phyloP scores from a whole-genome alignment of 176 grass and related monocot species.

The Typha latifolia region DNA sequence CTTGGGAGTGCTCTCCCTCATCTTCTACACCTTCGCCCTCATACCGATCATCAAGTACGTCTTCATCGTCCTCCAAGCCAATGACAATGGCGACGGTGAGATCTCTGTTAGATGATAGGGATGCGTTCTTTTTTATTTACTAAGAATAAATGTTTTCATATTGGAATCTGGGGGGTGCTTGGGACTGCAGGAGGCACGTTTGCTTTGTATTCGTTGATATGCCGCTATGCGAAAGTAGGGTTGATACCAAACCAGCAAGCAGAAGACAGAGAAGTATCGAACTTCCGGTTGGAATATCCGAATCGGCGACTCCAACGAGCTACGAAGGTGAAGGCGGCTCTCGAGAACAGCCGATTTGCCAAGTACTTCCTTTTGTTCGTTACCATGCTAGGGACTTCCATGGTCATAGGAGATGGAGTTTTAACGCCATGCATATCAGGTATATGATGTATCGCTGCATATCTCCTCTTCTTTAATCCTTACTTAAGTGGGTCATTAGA shows the following conservation, averaged over 20 bases:
- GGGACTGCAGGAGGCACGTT: conserved; percentile 57
- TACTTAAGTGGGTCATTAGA: not conserved
- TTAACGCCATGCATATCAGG: conserved; percentile 70
- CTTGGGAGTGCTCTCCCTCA: conserved; percentile 52
- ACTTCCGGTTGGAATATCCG: conserved; percentile 36
- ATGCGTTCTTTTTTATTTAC: not conserved
- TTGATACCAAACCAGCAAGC: conserved; percentile 61
- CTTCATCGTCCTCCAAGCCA: conserved; percentile 60
- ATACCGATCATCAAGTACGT: conserved; percentile 67
- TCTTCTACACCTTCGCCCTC: conserved; percentile 54
- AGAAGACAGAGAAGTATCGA: conserved; percentile 54
- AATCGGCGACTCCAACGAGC: conserved; percentile 33
- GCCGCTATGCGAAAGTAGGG: conserved; percentile 45
- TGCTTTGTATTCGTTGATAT: conserved; percentile 68
- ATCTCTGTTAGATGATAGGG: not conserved
- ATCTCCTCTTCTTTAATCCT: not conserved
- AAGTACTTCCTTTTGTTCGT: conserved; percentile 43
- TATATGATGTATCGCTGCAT: conserved; percentile 10
- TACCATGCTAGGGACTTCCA: conserved; percentile 69
- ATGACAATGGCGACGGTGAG: conserved; percentile 70
- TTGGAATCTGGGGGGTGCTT: not conserved
- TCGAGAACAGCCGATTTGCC: conserved; percentile 37
- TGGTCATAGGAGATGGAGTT: conserved; percentile 74
- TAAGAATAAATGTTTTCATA: not conserved
- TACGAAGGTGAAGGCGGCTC: conserved; percentile 38